Evolutionary conservation across 495 filamentous ascomycete species (phyloP).

Genomic region (Cladorrhinum samala): DNA sequence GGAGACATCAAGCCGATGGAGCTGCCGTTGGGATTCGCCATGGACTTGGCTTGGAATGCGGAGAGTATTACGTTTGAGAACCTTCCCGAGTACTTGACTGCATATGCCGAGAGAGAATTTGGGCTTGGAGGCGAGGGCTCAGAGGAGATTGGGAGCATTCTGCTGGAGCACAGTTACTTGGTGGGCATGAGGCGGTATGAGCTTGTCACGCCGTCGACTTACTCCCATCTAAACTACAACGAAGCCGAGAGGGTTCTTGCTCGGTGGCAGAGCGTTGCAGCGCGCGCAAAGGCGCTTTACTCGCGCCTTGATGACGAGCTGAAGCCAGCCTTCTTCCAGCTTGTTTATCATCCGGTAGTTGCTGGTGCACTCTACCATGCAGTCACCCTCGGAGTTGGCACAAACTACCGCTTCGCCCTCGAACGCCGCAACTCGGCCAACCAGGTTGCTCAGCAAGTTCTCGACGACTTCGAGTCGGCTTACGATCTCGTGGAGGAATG

Average conservation of each 20-base stretch:
- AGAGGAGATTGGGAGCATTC: slow-evolving; percentile 39
- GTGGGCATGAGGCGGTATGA: slow-evolving; percentile 54
- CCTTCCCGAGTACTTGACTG: slow-evolving; percentile 16
- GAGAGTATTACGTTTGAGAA: slow-evolving; percentile 37
- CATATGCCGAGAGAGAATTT: slow-evolving; percentile 42
- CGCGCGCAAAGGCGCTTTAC: slow-evolving; percentile 40
- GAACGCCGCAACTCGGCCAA: slow-evolving; percentile 58
- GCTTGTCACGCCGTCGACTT: slow-evolving; percentile 40
- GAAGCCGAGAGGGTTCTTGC: slow-evolving; percentile 52
- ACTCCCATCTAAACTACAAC: slow-evolving; percentile 52
- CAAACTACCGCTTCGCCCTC: slow-evolving; percentile 48
- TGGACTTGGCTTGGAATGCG: slow-evolving; percentile 54
- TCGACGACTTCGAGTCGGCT: slow-evolving; percentile 49
- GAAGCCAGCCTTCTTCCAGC: slow-evolving; percentile 52
- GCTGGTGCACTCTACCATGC: slow-evolving; percentile 46
- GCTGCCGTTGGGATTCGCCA: slow-evolving; percentile 21
- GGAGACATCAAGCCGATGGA: slow-evolving; percentile 57
- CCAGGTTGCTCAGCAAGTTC: slow-evolving; percentile 40
- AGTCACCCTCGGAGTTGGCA: slow-evolving; percentile 40
- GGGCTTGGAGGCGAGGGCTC: slow-evolving; percentile 28
- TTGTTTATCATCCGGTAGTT: slow-evolving; percentile 53
- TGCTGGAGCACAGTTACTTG: slow-evolving; percentile 50
- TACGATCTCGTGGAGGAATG: slow-evolving; percentile 50
- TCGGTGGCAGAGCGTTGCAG: slow-evolving; percentile 44
- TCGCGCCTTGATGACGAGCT: slow-evolving; percentile 27